phyloP scores from a whole-genome alignment of 2,329 filamentous ascomycete genomes.

The Xylaria sp. region DNA sequence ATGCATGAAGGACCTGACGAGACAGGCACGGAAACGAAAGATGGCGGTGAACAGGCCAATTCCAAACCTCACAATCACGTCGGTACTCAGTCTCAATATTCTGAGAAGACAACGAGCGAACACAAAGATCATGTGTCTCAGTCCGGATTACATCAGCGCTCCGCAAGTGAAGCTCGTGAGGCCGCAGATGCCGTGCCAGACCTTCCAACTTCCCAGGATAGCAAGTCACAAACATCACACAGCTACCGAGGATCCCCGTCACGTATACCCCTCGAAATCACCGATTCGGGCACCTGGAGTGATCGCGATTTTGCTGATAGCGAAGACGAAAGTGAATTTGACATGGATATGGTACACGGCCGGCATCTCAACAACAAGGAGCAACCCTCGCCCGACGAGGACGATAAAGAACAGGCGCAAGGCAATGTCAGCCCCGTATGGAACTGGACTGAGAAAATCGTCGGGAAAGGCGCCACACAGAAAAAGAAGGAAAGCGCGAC shows the following conservation, averaged over 20 bases:
- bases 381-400: constrained; percentile 23
- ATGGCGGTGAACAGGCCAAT: constrained; percentile 39
- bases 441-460: constrained; percentile 54
- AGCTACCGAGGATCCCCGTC: constrained; percentile 35
- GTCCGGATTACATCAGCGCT: constrained; percentile 29
- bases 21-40: constrained; percentile 65
- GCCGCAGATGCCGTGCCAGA: constrained; percentile 55
- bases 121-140: neutral
- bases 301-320: constrained; percentile 68
- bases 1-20: constrained; percentile 60
- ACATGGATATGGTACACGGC: constrained; percentile 37
- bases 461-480: constrained; percentile 44
- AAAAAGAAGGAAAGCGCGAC: constrained; percentile 26
- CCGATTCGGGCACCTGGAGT: constrained; percentile 68
- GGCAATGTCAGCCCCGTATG: constrained; percentile 39
- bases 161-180: constrained; percentile 43
- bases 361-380: constrained; percentile 24
- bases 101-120: neutral
- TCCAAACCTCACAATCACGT: neutral
- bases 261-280: constrained; percentile 40
- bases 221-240: constrained; percentile 30
- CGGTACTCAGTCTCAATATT: neutral
- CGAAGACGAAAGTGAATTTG: constrained; percentile 52
- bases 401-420: constrained; percentile 21
- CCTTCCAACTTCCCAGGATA: constrained; percentile 44